Conservation (phyloP, 495 filamentous ascomycete species). For the Neurospora terricola region DNA sequence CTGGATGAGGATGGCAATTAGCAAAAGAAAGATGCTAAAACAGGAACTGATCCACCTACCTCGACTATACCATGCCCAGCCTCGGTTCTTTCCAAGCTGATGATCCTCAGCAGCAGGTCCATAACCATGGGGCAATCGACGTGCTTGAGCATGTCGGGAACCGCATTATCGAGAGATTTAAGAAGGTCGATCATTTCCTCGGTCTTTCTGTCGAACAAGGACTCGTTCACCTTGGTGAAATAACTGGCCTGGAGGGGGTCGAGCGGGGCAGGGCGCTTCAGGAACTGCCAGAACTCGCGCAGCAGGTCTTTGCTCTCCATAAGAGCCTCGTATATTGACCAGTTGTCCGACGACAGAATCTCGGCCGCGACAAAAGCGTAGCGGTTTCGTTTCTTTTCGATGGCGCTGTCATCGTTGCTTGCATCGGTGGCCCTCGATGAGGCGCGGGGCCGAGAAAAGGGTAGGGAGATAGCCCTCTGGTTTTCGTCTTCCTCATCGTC, state of each 20-base stretch:
- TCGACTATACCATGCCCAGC: constrained; percentile 90
- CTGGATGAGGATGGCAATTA: constrained; percentile 29
- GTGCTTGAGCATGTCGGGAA: constrained; percentile 80
- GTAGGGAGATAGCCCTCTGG: constrained; percentile 35
- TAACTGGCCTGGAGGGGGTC: constrained; percentile 92
- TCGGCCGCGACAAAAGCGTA: constrained; percentile 90
- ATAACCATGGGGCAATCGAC: constrained; percentile 98
- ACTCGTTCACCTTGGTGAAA: constrained; percentile 97
- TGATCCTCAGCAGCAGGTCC: constrained; percentile 95
- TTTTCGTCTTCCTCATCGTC: constrained; percentile 45
- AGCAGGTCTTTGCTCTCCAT: constrained; percentile 73
- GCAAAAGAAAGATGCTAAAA: constrained; percentile 9
- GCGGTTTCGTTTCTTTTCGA: constrained; percentile 79
- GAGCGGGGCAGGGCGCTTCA: constrained; percentile 68
- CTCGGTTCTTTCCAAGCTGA: constrained; percentile 89
- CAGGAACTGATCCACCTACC: constrained; percentile 40
- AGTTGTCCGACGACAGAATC: constrained; percentile 89
- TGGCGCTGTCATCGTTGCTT: constrained; percentile 48
- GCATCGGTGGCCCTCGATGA: constrained; percentile 29
- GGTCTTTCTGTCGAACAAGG: constrained; percentile 92
- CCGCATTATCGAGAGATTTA: constrained; percentile 68
- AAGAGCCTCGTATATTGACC: constrained; percentile 87
- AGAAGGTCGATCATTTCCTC: constrained; percentile 89
- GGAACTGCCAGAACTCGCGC: constrained; percentile 81
- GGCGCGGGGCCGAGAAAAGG: constrained; percentile 35